A percentile compares a stretch with the other conserved stretches of the same genome.
Evolutionary conservation across 148 eudicot genomes (phyloP).

Genomic region (Persicaria maculosa): DNA sequence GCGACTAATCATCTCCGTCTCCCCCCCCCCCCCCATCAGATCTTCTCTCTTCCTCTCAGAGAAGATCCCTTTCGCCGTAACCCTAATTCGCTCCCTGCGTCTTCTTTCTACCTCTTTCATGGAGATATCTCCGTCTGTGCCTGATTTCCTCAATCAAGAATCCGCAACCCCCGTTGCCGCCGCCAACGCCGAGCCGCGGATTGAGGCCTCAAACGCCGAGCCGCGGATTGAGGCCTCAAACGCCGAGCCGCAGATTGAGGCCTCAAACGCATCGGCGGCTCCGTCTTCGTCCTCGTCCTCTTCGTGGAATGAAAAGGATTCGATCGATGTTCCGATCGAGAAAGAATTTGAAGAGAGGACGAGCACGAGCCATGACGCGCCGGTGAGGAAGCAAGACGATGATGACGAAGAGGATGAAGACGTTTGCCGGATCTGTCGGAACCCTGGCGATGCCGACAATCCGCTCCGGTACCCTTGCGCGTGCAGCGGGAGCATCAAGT

Average conservation of each 20-base stretch:
- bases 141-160: slow-evolving; percentile 15
- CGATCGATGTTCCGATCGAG: slow-evolving; percentile 20
- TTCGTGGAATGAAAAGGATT: slow-evolving; percentile 17
- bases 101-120: slow-evolving; percentile 15
- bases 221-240: slow-evolving; percentile 17
- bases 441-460: slow-evolving; percentile 72
- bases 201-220: slow-evolving; percentile 17
- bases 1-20: neutral
- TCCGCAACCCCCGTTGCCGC: slow-evolving; percentile 7
- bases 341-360: slow-evolving; percentile 10
- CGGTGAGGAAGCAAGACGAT: slow-evolving; percentile 30
- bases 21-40: neutral
- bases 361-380: neutral
- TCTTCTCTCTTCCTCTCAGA: slow-evolving; percentile 14
- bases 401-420: slow-evolving; percentile 79
- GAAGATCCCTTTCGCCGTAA: slow-evolving; percentile 19
- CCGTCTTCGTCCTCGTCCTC: slow-evolving; percentile 19
- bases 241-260: slow-evolving; percentile 19
- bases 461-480: slow-evolving; percentile 89
- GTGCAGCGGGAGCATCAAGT: slow-evolving; percentile 90
- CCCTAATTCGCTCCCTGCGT: slow-evolving; percentile 9
- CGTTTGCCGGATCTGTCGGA: slow-evolving; percentile 85
- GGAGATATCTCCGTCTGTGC: slow-evolving; percentile 37
- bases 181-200: slow-evolving; percentile 18
- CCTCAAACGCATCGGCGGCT: slow-evolving; percentile 12